Conservation (phyloP, 495 filamentous ascomycete genomes). For the Aspergillus cristatus region DNA sequence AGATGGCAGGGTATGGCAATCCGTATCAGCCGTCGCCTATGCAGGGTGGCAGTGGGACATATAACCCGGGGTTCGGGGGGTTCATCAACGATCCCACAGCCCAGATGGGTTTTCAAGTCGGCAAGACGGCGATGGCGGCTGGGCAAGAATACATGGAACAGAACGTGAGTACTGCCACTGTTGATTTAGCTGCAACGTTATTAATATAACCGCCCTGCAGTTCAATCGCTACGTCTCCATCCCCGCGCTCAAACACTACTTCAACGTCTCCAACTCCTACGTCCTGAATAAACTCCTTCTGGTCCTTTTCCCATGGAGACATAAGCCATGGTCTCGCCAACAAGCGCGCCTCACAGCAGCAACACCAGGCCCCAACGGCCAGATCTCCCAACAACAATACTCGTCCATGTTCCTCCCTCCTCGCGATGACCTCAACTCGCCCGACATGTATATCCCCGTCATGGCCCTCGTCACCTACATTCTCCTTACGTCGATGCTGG, state of each 20-base stretch:
- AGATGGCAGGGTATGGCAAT: conserved; percentile 61
- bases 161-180: conserved; percentile 57
- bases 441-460: conserved; percentile 96
- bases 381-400: conserved; percentile 45
- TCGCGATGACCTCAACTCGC: conserved; percentile 93
- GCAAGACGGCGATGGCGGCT: conserved; percentile 78
- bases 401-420: conserved; percentile 87
- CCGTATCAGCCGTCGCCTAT: conserved; percentile 53
- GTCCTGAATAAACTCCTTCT: conserved; percentile 76
- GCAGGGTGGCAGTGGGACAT: conserved; percentile 44
- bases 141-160: conserved; percentile 90
- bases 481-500: conserved; percentile 78
- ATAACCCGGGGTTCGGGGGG: conserved; percentile 65
- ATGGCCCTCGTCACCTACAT: conserved; percentile 93
- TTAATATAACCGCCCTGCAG: no score
- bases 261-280: conserved; percentile 91
- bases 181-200: no score
- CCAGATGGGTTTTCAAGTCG: conserved; percentile 91
- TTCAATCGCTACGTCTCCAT: conserved; percentile 91
- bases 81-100: conserved; percentile 97
- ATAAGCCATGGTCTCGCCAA: conserved; percentile 88
- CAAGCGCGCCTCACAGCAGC: conserved; percentile 43
- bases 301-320: conserved; percentile 94
- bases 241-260: conserved; percentile 90
- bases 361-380: conserved; percentile 52